A percentile compares a stretch with the other conserved stretches of the same genome.
Evolutionary conservation across 768 basidiomycete species (phyloP).

Genomic region (Termitomyces titanicus): DNA sequence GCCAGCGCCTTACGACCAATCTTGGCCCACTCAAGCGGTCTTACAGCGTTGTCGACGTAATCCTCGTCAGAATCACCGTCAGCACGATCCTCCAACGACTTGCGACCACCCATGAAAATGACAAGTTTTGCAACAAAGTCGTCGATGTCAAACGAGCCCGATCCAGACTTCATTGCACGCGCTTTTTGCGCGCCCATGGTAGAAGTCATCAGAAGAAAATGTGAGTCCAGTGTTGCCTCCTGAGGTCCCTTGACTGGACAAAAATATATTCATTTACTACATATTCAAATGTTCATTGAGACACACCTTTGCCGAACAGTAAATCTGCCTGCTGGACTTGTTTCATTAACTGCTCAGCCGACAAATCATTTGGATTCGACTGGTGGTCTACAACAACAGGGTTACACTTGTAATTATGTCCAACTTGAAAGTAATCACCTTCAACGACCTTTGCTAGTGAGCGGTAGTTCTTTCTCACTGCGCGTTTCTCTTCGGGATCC

Average conservation of each 20-base stretch:
- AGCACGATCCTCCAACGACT: constrained; percentile 37
- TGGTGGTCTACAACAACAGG: constrained; percentile 33
- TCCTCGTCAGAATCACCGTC: constrained; percentile 53
- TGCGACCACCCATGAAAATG: constrained; percentile 71
- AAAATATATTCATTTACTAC: not conserved
- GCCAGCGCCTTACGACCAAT: constrained; percentile 83
- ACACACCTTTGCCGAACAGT: constrained; percentile 59
- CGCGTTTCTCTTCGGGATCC: constrained; percentile 75
- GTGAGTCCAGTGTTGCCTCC: constrained; percentile 89
- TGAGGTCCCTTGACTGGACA: constrained; percentile 69
- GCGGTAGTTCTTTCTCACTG: constrained; percentile 71
- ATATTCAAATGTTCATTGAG: not conserved
- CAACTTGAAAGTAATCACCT: constrained; percentile 37
- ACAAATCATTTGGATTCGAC: constrained; percentile 51
- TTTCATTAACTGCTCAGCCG: constrained; percentile 50
- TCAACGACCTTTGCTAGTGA: constrained; percentile 58
- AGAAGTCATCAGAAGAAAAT: constrained; percentile 71
- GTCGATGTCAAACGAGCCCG: constrained; percentile 87
- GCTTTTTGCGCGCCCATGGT: constrained; percentile 83
- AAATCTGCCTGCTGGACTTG: constrained; percentile 56
- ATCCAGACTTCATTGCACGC: constrained; percentile 86
- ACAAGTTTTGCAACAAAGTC: constrained; percentile 81
- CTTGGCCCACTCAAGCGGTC: constrained; percentile 73
- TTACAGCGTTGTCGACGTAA: constrained; percentile 40
- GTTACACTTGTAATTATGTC: not conserved